Base-by-base conservation (phyloP, 2,329 filamentous ascomycete species). In the Cadophora sp. region DNA sequence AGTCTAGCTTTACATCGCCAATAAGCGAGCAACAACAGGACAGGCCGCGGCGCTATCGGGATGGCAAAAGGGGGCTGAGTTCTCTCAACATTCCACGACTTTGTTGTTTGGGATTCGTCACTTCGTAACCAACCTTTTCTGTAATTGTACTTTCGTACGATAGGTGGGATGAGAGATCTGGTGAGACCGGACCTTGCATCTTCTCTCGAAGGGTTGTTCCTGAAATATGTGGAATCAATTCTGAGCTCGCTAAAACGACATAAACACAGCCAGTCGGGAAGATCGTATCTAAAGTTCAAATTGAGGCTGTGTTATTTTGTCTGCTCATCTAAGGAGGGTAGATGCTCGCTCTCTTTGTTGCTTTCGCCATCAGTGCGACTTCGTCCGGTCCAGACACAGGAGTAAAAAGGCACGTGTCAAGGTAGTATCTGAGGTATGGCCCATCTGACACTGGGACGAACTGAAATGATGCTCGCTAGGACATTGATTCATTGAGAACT, bases 51-150 rank as follows among this genome's bases (percentile, higher is more conserved):
- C 43, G 43, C 27, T 27, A 31, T 53, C 27, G 24, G 12, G 51
- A 55, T 26, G 51, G 51, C 51, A 55, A 29, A 55, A 55, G 19
- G 51, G 51, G 51, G 51, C 51, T 55, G 51, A 55, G 51, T 31
- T 16, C 50, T 29, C 51, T 19, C 51, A 55, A 31, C 26, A 55
- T n/a, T 55, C 51, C 51, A 55, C 26, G 26, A 55, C 14, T 55
- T 55, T 19, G 31, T 31, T 27, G 51, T 55, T 55, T 31, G 51
- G 19, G 43, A 43, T 43, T 43, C 37, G 14, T 9, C 7, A 16
- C 24, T 55, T 55, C 51, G 51, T 55, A 31, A 11, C 16, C 14
- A 31, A 16, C 51, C 51, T 2, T 29, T 55, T 55, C 31, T 12
- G 51, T 55, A 31, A 29, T 12, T 55, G 27, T 55, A n/a, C n/a